Evolutionary conservation across 2,329 filamentous ascomycete species (phyloP).

Genomic region (Diplodia corticola): DNA sequence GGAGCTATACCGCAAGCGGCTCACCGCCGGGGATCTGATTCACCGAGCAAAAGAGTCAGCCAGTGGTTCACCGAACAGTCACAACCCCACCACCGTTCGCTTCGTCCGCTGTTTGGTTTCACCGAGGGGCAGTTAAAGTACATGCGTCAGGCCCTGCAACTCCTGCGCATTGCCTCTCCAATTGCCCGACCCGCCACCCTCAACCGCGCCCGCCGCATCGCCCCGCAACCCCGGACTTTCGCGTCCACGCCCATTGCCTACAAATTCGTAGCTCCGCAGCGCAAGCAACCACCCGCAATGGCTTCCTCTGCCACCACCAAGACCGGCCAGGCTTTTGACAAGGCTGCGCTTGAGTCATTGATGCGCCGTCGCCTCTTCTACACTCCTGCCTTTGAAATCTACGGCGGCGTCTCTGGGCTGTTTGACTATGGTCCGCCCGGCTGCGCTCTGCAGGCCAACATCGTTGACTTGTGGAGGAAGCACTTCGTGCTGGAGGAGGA

Average conservation of each 20-base stretch:
- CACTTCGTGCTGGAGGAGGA: conserved; percentile 90
- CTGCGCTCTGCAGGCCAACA: conserved; percentile 81
- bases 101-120: conserved; percentile 25
- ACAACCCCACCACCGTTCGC: conserved; percentile 18
- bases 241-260: conserved; percentile 34
- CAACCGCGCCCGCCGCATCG: conserved; percentile 24
- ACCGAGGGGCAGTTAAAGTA: conserved; percentile 30
- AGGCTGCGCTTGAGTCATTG: conserved; percentile 76
- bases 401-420: conserved; percentile 82
- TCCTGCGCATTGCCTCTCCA: conserved; percentile 40
- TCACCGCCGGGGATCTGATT: conserved; percentile 13
- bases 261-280: conserved; percentile 34
- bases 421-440: conserved; percentile 94
- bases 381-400: conserved; percentile 93
- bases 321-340: conserved; percentile 88
- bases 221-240: conserved; percentile 36
- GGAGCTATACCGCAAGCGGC: conserved; percentile 1
- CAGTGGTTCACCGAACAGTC: conserved; percentile 10
- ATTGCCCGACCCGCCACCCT: conserved; percentile 27
- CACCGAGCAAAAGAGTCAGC: conserved; percentile 8
- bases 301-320: conserved; percentile 58
- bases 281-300: conserved; percentile 44
- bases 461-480: conserved; percentile 87
- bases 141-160: conserved; percentile 44
- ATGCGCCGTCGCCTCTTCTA: conserved; percentile 71